These are phyloP conservation scores for Schwanniomyces pseudopolymorphus DNA, from an alignment of 805 yeast species.

Conservation along the genomic window DNA sequence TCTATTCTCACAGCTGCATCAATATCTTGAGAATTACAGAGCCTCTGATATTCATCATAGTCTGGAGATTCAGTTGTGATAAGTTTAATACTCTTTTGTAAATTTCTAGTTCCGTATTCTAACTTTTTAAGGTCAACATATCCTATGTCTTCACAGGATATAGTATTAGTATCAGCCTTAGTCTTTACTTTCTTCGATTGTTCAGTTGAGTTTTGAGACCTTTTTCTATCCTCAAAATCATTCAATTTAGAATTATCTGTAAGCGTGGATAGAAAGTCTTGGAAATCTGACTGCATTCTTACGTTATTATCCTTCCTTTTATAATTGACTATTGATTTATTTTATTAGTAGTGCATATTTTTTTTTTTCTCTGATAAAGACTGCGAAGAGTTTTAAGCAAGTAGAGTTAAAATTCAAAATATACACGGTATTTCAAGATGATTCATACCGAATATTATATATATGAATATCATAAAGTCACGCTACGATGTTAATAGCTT, in stretches of 20 bases:
- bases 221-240: not conserved
- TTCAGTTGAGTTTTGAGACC: not conserved
- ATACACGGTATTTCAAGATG: too few relatives aligned
- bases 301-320: not conserved
- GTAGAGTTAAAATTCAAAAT: too few relatives aligned
- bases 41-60: slow-evolving; percentile 36
- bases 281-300: not conserved
- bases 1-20: slow-evolving; percentile 49
- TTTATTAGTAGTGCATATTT: not conserved
- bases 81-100: slow-evolving; percentile 52
- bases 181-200: not conserved
- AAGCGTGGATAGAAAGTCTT: not conserved
- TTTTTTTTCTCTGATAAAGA: not conserved
- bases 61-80: slow-evolving; percentile 61
- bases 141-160: slow-evolving; percentile 19
- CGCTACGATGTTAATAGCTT: too few relatives aligned
- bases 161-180: not conserved
- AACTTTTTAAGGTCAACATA: slow-evolving; percentile 38
- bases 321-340: not conserved
- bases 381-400: not conserved
- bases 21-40: slow-evolving; percentile 26
- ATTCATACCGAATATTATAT: too few relatives aligned
- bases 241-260: not conserved
- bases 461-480: too few relatives aligned
- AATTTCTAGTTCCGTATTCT: slow-evolving; percentile 37